Evolutionary conservation across 2,329 filamentous ascomycete species (phyloP), one percentile per base, ranked within the genome.

Genomic region (Fusarium piperis): DNA sequence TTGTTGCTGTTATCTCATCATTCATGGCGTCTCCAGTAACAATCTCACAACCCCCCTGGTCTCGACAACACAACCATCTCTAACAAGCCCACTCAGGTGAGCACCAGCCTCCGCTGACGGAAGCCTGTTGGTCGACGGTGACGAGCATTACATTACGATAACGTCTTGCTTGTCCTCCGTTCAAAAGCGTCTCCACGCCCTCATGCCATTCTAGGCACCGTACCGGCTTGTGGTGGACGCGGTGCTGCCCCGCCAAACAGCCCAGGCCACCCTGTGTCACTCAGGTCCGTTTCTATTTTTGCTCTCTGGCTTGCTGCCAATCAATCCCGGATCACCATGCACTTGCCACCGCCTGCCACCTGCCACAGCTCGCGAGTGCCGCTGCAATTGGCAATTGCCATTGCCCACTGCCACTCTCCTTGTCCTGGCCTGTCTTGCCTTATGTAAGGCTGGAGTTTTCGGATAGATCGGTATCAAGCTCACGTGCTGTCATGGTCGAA

Each of bases 201-300:
- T 60, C 58, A 53, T 68, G 48, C 71, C 67, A 60, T 70, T 66
- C 52, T 65, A 44, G 65, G 55, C 59, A 70, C 65, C 66, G 71
- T 71, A 70, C 65, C 16, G 63, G 65, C 35, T 39, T 44, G 62
- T 51, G 51, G 16, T 66, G 28, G 39, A 51, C 52, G 61, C 35
- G 55, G 55, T 70, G 36, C 44, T 76, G 74, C 70, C 74, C 70
- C 70, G 70, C 65, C 62, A 36, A 57, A 55, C 38, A 44, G 58
- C 62, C 52, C 64, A 57, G 60, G 62, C 71, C 35, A 68, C 64
- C 65, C 67, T 59, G 64, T 67, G 69, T 62, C 63, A 41, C 18
- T 32, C 39, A 52, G 28, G 18, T 36, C 30, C 53, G 64, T 70
- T 76, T 73, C 71, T 73, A 74, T 73, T 74, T 72, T 74, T 72